Conservation (phyloP, 176 grass and related monocot species). For the Musa troglodytarum region DNA sequence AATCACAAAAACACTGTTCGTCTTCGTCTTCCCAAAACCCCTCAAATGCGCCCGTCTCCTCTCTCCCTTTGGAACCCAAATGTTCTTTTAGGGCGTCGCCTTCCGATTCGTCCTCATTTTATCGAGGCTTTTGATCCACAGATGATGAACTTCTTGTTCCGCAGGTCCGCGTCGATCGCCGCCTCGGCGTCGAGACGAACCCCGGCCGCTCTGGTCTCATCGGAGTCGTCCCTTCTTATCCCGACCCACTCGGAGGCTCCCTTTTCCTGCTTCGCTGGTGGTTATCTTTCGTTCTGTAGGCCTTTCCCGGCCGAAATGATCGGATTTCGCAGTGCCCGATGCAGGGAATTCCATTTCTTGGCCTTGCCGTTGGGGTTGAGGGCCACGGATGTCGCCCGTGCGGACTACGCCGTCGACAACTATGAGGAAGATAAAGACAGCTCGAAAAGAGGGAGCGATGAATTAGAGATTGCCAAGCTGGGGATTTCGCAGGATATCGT, state of each 20-base stretch:
- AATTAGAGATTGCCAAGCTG: slow-evolving; percentile 58
- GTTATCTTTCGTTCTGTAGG: neutral
- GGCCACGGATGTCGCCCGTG: slow-evolving; percentile 11
- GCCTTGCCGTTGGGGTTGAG: slow-evolving; percentile 32
- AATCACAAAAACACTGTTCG: too few relatives aligned
- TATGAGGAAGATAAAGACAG: slow-evolving; percentile 29
- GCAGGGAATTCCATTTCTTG: slow-evolving; percentile 43
- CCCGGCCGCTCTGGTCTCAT: slow-evolving; percentile 26
- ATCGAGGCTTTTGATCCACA: neutral
- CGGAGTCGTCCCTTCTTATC: neutral
- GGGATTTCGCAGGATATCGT: slow-evolving; percentile 74
- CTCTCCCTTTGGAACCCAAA: neutral
- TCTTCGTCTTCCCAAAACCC: too few relatives aligned
- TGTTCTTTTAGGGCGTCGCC: neutral
- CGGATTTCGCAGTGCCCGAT: neutral
- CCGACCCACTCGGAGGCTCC: neutral
- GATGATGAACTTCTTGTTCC: slow-evolving; percentile 54
- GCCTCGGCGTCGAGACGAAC: slow-evolving; percentile 32
- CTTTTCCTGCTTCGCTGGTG: neutral
- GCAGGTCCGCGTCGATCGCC: slow-evolving; percentile 31
- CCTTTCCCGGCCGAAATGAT: neutral
- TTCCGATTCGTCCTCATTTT: neutral
- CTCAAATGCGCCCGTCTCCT: neutral
- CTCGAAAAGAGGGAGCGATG: slow-evolving; percentile 26
- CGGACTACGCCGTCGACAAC: slow-evolving; percentile 28